Evolutionary conservation across 306 rosid species (phyloP), one percentile per base, ranked within the genome.

Genomic region (Citrullus mucosospermus): DNA sequence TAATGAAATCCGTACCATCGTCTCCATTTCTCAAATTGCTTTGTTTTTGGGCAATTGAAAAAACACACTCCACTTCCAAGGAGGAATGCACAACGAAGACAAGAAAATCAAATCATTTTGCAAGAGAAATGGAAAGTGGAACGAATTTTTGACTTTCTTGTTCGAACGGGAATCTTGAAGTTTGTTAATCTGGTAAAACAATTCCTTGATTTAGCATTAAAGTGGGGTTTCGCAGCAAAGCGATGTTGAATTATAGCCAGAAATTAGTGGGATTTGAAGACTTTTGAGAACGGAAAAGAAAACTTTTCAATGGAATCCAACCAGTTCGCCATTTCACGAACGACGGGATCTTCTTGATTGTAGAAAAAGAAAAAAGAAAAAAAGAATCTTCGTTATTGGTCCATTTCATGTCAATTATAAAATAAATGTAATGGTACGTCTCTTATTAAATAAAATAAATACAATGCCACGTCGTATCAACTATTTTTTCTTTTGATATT

Each of bases 91-190:
- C 32, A 30, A 44, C 4, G 80, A 78, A 50, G 46, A 30, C 46
- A 10, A 20, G 46, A 34, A 51, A 62, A 60, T 60, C 60, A 44
- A 76, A 57, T 57, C 15, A 0, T 41, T 55, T 7, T 2, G 17
- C 46, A 41, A 76, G 22, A 46, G 1, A 46, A 22, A 0, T 17
- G 8, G 10, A 16, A 78, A 63, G 81, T 51, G 36, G 75, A 58
- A 32, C 34, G 15, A 61, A n/a, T 34, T 78, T 65, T 78, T 78
- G 81, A 78, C 39, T 78, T 25, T 66, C 16, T 65, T 6, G 78
- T 20, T 75, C 78, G 34, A 32, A 51, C 30, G 44, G 78, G 78
- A 75, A 55, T 75, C 65, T 30, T 30, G 78, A 38, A 51, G 22
- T 75, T 54, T 17, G 78, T 30, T 74, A 68, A 10, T 68, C 75